Evolutionary conservation across 345 rosid genomes (phyloP).

Genomic region (Trapa bicornis): DNA sequence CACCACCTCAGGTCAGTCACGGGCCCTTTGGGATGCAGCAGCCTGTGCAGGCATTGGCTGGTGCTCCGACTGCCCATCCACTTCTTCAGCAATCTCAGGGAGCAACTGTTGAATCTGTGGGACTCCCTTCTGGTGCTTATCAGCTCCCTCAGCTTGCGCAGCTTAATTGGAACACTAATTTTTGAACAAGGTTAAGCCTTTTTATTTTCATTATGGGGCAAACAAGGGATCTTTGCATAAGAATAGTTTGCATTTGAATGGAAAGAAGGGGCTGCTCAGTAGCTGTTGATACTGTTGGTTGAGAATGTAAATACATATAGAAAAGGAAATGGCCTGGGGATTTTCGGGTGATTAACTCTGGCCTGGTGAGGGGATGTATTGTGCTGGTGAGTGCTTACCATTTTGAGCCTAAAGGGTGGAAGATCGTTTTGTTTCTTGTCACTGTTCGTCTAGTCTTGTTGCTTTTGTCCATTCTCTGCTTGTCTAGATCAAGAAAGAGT

Average conservation of each 20-base stretch:
- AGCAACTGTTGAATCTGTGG: constrained; percentile 27
- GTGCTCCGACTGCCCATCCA: constrained; percentile 28
- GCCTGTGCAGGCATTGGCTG: constrained; percentile 36
- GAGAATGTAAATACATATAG: too few species aligned
- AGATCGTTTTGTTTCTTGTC: too few species aligned
- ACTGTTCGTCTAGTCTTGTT: too few species aligned
- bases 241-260: neutral
- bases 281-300: too few species aligned
- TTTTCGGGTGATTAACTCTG: too few species aligned
- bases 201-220: neutral
- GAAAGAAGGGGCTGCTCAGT: too few species aligned
- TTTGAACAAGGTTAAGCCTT: constrained; percentile 15
- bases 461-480: too few species aligned
- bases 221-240: constrained; percentile 11
- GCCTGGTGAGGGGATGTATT: too few species aligned
- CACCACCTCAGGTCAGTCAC: constrained; percentile 52
- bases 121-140: constrained; percentile 29
- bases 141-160: constrained; percentile 47
- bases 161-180: constrained; percentile 33
- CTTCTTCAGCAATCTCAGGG: constrained; percentile 39
- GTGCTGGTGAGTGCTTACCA: too few species aligned
- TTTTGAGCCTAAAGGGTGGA: too few species aligned
- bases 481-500: too few species aligned
- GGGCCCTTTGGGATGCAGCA: constrained; percentile 45
- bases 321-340: too few species aligned